Evolutionary conservation across 768 basidiomycete genomes (phyloP).

Genomic region (Mycena crocata): DNA sequence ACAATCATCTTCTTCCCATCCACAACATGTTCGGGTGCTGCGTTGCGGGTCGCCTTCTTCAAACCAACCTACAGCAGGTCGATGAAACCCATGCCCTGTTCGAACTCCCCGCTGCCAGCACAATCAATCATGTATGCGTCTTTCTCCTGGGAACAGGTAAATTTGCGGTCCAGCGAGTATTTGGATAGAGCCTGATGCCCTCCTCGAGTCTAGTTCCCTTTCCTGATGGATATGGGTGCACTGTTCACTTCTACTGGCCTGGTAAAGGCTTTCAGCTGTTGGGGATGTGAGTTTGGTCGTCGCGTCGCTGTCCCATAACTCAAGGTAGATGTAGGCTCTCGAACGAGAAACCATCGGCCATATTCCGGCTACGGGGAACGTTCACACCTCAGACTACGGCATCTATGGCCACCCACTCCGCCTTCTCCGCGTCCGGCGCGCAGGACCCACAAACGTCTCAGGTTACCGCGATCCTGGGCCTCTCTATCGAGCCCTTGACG

Average conservation of each 20-base stretch:
- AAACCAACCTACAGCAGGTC: slow-evolving; percentile 84
- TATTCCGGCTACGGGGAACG: slow-evolving; percentile 82
- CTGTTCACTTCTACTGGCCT: slow-evolving; percentile 89
- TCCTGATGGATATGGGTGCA: slow-evolving; percentile 85
- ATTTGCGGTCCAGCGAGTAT: slow-evolving; percentile 36
- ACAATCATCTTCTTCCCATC: neutral
- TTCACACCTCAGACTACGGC: slow-evolving; percentile 55
- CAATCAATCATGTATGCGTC: slow-evolving; percentile 88
- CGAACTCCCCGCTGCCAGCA: slow-evolving; percentile 74
- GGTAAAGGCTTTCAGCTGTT: slow-evolving; percentile 88
- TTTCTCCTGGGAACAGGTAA: slow-evolving; percentile 84
- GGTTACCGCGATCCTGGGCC: slow-evolving; percentile 80
- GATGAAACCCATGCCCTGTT: slow-evolving; percentile 88
- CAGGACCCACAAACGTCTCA: slow-evolving; percentile 57
- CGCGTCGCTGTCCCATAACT: neutral
- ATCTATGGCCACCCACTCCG: slow-evolving; percentile 50
- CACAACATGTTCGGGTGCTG: slow-evolving; percentile 80
- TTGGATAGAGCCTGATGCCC: slow-evolving; percentile 3
- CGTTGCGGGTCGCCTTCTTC: slow-evolving; percentile 81
- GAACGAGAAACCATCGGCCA: slow-evolving; percentile 90
- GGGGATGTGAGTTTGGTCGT: slow-evolving; percentile 87
- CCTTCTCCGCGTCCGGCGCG: slow-evolving; percentile 47
- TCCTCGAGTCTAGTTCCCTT: slow-evolving; percentile 66
- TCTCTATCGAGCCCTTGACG: slow-evolving; percentile 81
- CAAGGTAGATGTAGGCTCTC: slow-evolving; percentile 69